A percentile compares a stretch with the other conserved stretches of the same genome.
phyloP scores from a whole-genome alignment of 108 stramenopile genomes.

The Conticribra guillardii region DNA sequence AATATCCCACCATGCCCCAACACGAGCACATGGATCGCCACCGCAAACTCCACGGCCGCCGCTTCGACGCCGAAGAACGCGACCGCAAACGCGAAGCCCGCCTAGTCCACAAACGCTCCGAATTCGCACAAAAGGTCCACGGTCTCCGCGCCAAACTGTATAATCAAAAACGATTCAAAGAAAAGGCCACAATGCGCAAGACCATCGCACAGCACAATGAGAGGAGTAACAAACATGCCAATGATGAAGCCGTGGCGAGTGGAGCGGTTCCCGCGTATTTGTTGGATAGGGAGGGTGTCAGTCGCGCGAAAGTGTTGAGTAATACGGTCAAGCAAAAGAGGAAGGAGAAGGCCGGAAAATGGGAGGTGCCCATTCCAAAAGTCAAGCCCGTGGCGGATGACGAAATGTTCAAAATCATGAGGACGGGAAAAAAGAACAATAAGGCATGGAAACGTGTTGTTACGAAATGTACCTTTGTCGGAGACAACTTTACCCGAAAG shows the following conservation, averaged over 20 bases:
- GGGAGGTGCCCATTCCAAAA: conserved; percentile 99
- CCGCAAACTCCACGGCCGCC: conserved; percentile 97
- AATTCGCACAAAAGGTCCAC: conserved; percentile 97
- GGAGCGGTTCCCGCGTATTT: conserved; percentile 98
- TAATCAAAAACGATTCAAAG: conserved; percentile 97
- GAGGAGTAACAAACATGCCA: conserved; percentile 93
- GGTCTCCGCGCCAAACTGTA: conserved; percentile 97
- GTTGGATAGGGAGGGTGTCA: conserved; percentile 97
- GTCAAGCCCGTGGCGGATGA: conserved; percentile 99
- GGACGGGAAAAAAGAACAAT: conserved; percentile 90
- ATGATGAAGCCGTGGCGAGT: conserved; percentile 94
- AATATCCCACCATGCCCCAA: conserved; percentile 91
- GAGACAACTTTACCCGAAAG: conserved; percentile 97
- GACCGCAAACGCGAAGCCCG: conserved; percentile 98
- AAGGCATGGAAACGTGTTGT: conserved; percentile 99
- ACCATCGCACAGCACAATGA: conserved; percentile 99
- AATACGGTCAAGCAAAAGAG: conserved; percentile 99
- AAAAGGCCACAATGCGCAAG: conserved; percentile 99
- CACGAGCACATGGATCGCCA: conserved; percentile 99
- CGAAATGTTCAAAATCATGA: conserved; percentile 98
- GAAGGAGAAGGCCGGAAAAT: conserved; percentile 99
- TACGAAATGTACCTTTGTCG: conserved; percentile 98
- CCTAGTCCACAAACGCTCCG: conserved; percentile 92
- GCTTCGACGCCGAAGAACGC: conserved; percentile 94
- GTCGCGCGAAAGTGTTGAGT: conserved; percentile 96